A percentile compares a stretch with the other conserved stretches of the same genome.
These are phyloP conservation scores for Anisogramma anomala DNA, from an alignment of 2,329 filamentous ascomycete genomes.

Conservation along the genomic window DNA sequence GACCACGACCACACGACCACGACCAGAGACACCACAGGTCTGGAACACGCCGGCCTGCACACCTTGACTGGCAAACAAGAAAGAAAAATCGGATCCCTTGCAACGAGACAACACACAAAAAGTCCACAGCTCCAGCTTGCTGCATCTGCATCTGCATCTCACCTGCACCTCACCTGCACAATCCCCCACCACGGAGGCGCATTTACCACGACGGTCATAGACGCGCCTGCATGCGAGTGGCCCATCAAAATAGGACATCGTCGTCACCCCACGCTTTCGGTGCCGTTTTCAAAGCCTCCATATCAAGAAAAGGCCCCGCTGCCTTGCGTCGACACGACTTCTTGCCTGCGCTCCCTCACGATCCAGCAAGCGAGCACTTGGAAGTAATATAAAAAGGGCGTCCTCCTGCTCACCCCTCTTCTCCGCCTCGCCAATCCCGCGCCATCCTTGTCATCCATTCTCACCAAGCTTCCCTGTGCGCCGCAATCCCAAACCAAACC, in stretches of 20 bases:
- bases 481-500: no score
- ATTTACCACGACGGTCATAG: constrained; percentile 2
- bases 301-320: constrained; percentile 7
- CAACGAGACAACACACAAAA: constrained; percentile 5
- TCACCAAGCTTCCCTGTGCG: constrained; percentile 10
- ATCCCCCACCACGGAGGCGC: constrained; percentile 3
- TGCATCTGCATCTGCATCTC: no score
- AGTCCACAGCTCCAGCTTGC: constrained; percentile 1
- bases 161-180: background rate
- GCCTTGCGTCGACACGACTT: constrained; percentile 14
- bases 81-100: constrained; percentile 6
- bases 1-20: background rate
- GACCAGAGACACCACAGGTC: background rate
- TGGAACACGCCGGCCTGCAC: background rate
- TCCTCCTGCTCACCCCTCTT: constrained; percentile 19
- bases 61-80: background rate
- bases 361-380: constrained; percentile 17
- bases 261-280: constrained; percentile 17
- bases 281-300: constrained; percentile 18
- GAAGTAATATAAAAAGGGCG: no score
- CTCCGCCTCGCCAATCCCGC: constrained; percentile 19
- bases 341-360: constrained; percentile 15
- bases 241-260: constrained; percentile 15
- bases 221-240: constrained; percentile 14
- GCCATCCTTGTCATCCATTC: constrained; percentile 13